Percentiles rank a stretch among this genome's conserved stretches.
These are phyloP conservation scores for Teunomyces tritomae DNA, from an alignment of 805 yeast species.

Conservation along the genomic window DNA sequence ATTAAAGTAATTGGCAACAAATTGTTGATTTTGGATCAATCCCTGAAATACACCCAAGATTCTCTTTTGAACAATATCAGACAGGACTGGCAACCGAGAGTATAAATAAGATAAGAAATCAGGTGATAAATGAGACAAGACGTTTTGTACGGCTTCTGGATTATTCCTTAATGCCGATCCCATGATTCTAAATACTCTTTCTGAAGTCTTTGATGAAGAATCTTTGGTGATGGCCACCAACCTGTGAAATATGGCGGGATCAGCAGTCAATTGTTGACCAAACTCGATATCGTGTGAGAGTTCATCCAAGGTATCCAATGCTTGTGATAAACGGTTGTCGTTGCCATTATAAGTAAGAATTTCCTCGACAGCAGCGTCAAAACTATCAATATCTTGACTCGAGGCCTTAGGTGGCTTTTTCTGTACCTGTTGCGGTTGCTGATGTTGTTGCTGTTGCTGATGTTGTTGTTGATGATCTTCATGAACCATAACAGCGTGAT, in stretches of 20 bases:
- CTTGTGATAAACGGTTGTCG: conserved; percentile 15
- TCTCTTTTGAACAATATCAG: conserved; percentile 44
- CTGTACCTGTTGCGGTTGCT: conserved; percentile 4
- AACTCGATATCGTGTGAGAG: conserved; percentile 64
- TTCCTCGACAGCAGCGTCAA: conserved; percentile 19
- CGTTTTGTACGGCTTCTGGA: conserved; percentile 50
- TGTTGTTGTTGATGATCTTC: not conserved
- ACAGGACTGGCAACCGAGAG: conserved; percentile 14
- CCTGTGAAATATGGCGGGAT: conserved; percentile 26
- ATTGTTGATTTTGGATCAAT: conserved; percentile 34
- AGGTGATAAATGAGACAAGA: conserved; percentile 21
- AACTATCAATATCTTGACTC: conserved; percentile 17
- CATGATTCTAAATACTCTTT: conserved; percentile 56
- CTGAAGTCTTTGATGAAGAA: conserved; percentile 31
- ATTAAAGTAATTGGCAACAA: conserved; percentile 28
- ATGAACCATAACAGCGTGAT: conserved; percentile 6
- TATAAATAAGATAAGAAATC: conserved; percentile 20
- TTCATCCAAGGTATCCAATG: conserved; percentile 51
- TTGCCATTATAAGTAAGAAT: conserved; percentile 17
- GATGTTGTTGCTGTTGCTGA: not conserved
- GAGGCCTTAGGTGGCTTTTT: conserved; percentile 3
- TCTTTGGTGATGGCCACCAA: conserved; percentile 12
- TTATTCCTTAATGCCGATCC: conserved; percentile 75
- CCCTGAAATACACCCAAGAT: conserved; percentile 52
- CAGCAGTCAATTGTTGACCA: conserved; percentile 48